Conservation (phyloP, 2,329 filamentous ascomycete genomes). For the Colletotrichum siamense region DNA sequence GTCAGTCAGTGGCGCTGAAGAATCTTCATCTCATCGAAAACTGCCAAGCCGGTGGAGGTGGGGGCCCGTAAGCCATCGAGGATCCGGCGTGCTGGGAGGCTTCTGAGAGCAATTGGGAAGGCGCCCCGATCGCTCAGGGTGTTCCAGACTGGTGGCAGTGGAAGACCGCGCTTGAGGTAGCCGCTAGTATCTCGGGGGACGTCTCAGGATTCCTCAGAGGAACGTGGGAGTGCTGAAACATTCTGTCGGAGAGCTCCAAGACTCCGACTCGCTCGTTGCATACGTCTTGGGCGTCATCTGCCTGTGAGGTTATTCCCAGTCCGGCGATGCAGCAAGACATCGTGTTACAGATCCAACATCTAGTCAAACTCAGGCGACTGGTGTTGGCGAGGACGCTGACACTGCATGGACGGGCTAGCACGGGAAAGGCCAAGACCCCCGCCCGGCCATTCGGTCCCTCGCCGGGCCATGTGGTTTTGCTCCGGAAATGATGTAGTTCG, state of each 20-base stretch:
- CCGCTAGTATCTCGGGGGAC: background rate
- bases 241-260: background rate
- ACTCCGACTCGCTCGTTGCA: background rate
- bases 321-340: slow-evolving; percentile 14
- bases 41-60: background rate
- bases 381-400: background rate
- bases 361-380: background rate
- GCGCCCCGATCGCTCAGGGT: background rate
- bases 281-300: background rate
- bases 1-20: background rate
- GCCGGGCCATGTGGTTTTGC: slow-evolving; percentile 10
- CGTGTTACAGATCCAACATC: background rate
- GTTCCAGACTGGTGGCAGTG: slow-evolving; percentile 6
- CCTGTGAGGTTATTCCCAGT: background rate
- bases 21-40: background rate
- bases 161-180: background rate
- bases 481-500: slow-evolving; percentile 12
- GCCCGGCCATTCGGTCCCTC: background rate
- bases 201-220: background rate
- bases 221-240: background rate
- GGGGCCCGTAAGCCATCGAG: background rate
- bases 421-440: background rate
- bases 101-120: background rate
- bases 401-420: background rate
- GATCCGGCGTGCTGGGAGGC: background rate